Percentiles rank a stretch among this genome's conserved stretches.
These are phyloP conservation scores for Tricholoma terreum DNA, from an alignment of 768 basidiomycete genomes.

Conservation along the genomic window DNA sequence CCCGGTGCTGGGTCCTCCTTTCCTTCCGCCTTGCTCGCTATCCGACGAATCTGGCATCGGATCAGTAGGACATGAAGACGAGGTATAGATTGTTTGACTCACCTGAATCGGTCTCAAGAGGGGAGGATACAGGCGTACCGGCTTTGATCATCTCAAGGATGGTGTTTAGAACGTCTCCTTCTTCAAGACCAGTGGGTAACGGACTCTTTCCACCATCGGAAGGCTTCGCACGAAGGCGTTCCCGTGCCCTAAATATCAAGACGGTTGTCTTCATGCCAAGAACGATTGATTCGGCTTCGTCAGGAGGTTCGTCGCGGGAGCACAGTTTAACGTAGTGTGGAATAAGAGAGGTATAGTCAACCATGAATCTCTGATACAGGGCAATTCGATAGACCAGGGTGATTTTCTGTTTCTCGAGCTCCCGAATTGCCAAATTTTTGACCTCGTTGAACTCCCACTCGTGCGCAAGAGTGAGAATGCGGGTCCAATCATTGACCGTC, in stretches of 20 bases:
- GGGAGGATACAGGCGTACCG: background rate
- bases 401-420: conserved; percentile 10
- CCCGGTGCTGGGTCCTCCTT: background rate
- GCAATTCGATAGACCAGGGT: conserved; percentile 37
- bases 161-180: conserved; percentile 30
- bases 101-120: conserved; percentile 5
- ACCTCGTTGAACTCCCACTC: conserved; percentile 55
- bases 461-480: conserved; percentile 50
- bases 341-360: conserved; percentile 48
- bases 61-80: background rate
- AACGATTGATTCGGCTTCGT: conserved; percentile 48
- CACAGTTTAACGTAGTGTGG: conserved; percentile 52
- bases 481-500: conserved; percentile 47
- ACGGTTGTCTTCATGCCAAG: conserved; percentile 59
- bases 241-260: conserved; percentile 51
- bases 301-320: conserved; percentile 47
- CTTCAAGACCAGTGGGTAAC: conserved; percentile 28
- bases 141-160: conserved; percentile 23
- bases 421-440: conserved; percentile 48
- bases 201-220: conserved; percentile 35
- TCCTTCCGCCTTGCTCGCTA: background rate
- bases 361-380: conserved; percentile 50
- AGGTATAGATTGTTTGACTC: background rate
- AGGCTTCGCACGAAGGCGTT: conserved; percentile 37
- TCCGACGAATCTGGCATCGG: conserved; percentile 2